Percentiles rank a stretch among this genome's conserved stretches.
Conservation (phyloP, 1,139 yeast species). For the Yamadazyma trypodendri region DNA sequence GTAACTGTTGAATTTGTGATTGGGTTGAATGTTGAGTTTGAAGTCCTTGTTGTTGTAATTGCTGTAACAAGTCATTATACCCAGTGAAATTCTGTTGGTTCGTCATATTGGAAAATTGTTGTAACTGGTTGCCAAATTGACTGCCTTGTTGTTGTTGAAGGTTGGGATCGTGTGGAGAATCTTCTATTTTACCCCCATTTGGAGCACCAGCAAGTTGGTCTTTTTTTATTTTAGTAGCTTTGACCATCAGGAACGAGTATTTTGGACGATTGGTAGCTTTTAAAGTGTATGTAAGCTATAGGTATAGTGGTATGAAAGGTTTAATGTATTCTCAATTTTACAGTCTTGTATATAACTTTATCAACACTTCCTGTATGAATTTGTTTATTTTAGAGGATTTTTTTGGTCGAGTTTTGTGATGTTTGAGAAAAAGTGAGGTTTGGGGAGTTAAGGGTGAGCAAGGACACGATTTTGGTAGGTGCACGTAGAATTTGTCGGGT, state of each 20-base stretch:
- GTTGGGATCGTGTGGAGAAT: slow-evolving; percentile 9
- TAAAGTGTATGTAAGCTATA: not conserved
- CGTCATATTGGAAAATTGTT: slow-evolving; percentile 1
- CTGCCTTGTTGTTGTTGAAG: slow-evolving; percentile 7
- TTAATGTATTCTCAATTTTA: slow-evolving; percentile 2
- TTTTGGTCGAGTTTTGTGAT: slow-evolving; percentile 9
- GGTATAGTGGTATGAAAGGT: not conserved
- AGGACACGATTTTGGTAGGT: not conserved
- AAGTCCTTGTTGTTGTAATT: slow-evolving; percentile 21
- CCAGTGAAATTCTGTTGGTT: slow-evolving; percentile 7
- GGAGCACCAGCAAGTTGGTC: slow-evolving; percentile 1
- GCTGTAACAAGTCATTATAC: slow-evolving; percentile 15
- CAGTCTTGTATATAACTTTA: slow-evolving; percentile 6
- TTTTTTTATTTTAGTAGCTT: slow-evolving; percentile 2
- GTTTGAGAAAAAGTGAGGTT: not conserved
- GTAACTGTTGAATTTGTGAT: slow-evolving; percentile 22
- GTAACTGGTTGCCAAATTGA: slow-evolving; percentile 4
- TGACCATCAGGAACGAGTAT: not conserved
- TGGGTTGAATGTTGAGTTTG: slow-evolving; percentile 13
- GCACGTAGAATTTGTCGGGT: too few relatives aligned
- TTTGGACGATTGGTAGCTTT: not conserved
- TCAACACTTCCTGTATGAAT: slow-evolving; percentile 4
- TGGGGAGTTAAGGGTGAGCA: slow-evolving; percentile 4
- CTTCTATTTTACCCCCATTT: slow-evolving; percentile 1
- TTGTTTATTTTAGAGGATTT: slow-evolving; percentile 4